These are phyloP conservation scores for Trichophyton verrucosum DNA, from an alignment of 2,329 filamentous ascomycete species.

Conservation along the genomic window DNA sequence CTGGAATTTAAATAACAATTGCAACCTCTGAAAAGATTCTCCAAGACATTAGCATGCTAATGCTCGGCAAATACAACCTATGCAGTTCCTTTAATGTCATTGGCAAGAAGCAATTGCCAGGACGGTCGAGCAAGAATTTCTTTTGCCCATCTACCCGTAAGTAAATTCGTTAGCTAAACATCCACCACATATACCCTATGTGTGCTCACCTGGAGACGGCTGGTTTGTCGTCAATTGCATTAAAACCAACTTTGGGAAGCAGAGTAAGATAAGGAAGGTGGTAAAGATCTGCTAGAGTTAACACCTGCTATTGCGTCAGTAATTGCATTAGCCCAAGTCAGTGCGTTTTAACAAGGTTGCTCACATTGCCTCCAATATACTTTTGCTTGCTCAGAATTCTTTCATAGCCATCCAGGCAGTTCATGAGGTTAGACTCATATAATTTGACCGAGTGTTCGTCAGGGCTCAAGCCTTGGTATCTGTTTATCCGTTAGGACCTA, in stretches of 20 bases:
- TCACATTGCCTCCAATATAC: slow-evolving; percentile 10
- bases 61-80: neutral
- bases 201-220: slow-evolving; percentile 7
- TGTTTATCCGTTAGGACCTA: neutral
- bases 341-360: neutral
- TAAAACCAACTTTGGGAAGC: neutral
- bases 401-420: slow-evolving; percentile 10
- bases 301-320: slow-evolving; percentile 2
- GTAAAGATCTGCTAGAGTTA: slow-evolving; percentile 11
- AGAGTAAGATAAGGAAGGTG: slow-evolving; percentile 7
- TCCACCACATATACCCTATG: neutral
- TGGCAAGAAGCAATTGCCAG: slow-evolving; percentile 7
- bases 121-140: slow-evolving; percentile 3
- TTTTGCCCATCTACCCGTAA: slow-evolving; percentile 9
- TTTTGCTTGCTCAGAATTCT: slow-evolving; percentile 11
- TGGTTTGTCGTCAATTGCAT: slow-evolving; percentile 9
- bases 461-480: slow-evolving; percentile 2
- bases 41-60: no score
- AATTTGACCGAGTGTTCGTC: slow-evolving; percentile 3
- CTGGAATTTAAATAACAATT: neutral
- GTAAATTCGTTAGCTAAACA: neutral
- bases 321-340: no score
- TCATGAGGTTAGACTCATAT: slow-evolving; percentile 2
- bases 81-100: slow-evolving; percentile 3
- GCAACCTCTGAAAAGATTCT: no score